phyloP scores from a whole-genome alignment of 805 yeast genomes.

The Priceomyces haplophilus region DNA sequence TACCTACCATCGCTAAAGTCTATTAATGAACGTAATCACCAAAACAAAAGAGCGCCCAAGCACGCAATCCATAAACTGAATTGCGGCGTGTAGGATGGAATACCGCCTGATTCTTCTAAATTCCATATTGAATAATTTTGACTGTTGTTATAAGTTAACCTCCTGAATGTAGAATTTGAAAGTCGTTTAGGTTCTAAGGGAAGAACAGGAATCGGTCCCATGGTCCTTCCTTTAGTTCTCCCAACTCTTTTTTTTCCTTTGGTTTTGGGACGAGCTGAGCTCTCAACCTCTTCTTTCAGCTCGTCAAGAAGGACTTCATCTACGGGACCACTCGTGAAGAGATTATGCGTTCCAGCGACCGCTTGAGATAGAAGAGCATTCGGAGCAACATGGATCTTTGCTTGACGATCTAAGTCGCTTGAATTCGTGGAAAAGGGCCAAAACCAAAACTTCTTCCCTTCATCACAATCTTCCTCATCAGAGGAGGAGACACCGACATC shows the following conservation, averaged over 20 bases:
- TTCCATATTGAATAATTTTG: background rate
- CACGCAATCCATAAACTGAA: background rate
- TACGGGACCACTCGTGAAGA: background rate
- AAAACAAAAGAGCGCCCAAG: background rate
- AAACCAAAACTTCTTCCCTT: slow-evolving; percentile 16
- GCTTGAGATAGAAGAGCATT: background rate
- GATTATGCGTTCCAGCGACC: background rate
- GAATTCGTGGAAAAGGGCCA: slow-evolving; percentile 11
- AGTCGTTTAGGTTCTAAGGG: slow-evolving; percentile 1
- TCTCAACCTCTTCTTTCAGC: background rate
- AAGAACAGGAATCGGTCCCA: slow-evolving; percentile 2
- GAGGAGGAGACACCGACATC: slow-evolving; percentile 20
- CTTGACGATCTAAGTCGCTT: background rate
- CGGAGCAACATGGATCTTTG: background rate
- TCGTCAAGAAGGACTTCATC: background rate
- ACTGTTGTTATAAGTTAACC: background rate
- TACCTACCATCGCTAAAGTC: background rate
- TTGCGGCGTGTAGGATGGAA: slow-evolving; percentile 1
- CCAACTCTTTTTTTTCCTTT: slow-evolving; percentile 1
- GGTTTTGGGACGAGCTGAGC: background rate
- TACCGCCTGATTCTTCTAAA: background rate
- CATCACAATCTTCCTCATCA: slow-evolving; percentile 9
- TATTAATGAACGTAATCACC: background rate
- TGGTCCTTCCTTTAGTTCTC: slow-evolving; percentile 1
- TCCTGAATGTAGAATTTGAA: background rate